A percentile compares a stretch with the other conserved stretches of the same genome.
These are phyloP conservation scores for Ophiocordyceps australis DNA, from an alignment of 2,329 filamentous ascomycete genomes.

Conservation along the genomic window DNA sequence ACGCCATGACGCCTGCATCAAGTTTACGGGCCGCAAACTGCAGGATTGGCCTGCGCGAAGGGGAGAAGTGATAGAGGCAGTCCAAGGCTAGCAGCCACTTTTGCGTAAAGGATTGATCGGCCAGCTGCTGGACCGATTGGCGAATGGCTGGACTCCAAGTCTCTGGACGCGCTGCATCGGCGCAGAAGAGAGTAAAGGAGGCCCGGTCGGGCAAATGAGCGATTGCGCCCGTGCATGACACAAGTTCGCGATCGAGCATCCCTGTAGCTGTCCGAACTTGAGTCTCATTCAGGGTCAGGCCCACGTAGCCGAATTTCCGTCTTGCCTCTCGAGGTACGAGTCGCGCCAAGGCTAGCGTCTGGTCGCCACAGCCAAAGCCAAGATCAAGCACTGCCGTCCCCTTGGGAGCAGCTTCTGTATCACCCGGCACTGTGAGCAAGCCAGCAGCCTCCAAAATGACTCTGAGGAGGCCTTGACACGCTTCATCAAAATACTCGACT, in stretches of 20 bases:
- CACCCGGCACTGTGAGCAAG: constrained; percentile 9
- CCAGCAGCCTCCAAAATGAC: constrained; percentile 25
- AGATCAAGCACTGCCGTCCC: constrained; percentile 37
- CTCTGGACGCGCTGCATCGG: constrained; percentile 27
- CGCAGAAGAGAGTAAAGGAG: constrained; percentile 22
- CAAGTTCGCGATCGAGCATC: constrained; percentile 8
- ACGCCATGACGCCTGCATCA: constrained; percentile 31
- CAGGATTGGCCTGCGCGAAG: constrained; percentile 28
- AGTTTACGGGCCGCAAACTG: constrained; percentile 19
- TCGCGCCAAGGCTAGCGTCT: constrained; percentile 25
- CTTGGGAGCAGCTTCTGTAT: constrained; percentile 8
- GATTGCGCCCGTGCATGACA: not conserved
- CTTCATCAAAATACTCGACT: constrained; percentile 21
- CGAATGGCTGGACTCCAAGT: constrained; percentile 16
- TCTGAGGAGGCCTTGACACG: constrained; percentile 27
- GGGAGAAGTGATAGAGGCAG: constrained; percentile 37
- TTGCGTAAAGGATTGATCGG: constrained; percentile 9
- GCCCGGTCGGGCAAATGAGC: constrained; percentile 2
- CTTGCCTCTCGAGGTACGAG: constrained; percentile 7
- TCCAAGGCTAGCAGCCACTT: constrained; percentile 37
- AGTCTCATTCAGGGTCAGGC: constrained; percentile 27
- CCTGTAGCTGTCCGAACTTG: constrained; percentile 22
- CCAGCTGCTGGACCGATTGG: constrained; percentile 9
- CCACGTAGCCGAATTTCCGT: constrained; percentile 24
- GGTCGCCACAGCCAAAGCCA: constrained; percentile 41